Evolutionary conservation across 2,329 filamentous ascomycete species (phyloP).

Genomic region (Aspergillus candidus): DNA sequence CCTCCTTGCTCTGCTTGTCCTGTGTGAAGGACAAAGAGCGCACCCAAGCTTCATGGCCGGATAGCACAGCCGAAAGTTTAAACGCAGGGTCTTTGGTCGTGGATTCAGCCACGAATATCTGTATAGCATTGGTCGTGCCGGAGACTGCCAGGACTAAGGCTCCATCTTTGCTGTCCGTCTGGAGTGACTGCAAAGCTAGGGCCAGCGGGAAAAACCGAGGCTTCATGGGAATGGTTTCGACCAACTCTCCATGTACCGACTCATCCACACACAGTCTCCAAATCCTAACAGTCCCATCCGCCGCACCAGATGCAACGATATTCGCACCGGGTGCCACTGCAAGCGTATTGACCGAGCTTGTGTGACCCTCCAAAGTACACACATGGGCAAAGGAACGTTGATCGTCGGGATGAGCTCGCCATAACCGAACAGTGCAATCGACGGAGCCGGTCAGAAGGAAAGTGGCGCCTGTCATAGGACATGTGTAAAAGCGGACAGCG

Average conservation of each 20-base stretch:
- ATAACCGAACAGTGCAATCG: constrained; percentile 68
- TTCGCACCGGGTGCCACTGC: constrained; percentile 40
- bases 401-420: constrained; percentile 34
- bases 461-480: constrained; percentile 41
- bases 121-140: constrained; percentile 75
- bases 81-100: constrained; percentile 48
- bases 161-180: constrained; percentile 42
- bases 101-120: constrained; percentile 63
- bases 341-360: constrained; percentile 66
- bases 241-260: constrained; percentile 40
- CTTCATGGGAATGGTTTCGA: constrained; percentile 65
- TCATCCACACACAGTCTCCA: constrained; percentile 57
- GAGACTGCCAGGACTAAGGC: constrained; percentile 68
- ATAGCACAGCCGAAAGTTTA: constrained; percentile 66
- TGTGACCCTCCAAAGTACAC: constrained; percentile 58
- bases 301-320: constrained; percentile 55
- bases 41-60: constrained; percentile 93
- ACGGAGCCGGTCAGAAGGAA: constrained; percentile 74
- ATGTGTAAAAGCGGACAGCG: constrained; percentile 69
- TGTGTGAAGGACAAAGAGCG: constrained; percentile 72
- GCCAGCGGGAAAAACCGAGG: constrained; percentile 79
- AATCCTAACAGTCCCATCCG: constrained; percentile 56
- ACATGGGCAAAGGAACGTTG: constrained; percentile 35
- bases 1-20: constrained; percentile 50
- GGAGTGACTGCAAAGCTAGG: constrained; percentile 61